Conservation (phyloP, 768 basidiomycete species). For the Solioccasus polychromus region DNA sequence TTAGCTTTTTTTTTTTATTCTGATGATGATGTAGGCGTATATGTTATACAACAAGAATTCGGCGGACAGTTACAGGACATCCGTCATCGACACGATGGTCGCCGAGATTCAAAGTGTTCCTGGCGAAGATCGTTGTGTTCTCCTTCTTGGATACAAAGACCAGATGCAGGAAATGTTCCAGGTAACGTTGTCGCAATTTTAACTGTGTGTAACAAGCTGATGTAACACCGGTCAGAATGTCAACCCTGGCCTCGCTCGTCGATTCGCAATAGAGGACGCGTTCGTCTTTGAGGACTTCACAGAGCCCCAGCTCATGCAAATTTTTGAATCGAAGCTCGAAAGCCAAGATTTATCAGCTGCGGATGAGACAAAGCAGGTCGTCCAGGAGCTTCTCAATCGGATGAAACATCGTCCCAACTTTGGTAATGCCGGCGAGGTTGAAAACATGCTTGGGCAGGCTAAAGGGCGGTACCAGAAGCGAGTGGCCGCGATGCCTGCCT, state of each 20-base stretch:
- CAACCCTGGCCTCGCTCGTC: slow-evolving; percentile 64
- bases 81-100: slow-evolving; percentile 73
- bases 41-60: slow-evolving; percentile 51
- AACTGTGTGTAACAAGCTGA: neutral
- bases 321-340: slow-evolving; percentile 56
- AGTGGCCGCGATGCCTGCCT: slow-evolving; percentile 25
- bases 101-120: slow-evolving; percentile 70
- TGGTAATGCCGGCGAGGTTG: slow-evolving; percentile 65
- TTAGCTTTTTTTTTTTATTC: neutral
- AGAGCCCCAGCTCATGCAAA: slow-evolving; percentile 47
- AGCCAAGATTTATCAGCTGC: slow-evolving; percentile 59
- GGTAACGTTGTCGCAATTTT: slow-evolving; percentile 32
- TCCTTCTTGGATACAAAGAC: slow-evolving; percentile 63
- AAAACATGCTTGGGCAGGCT: slow-evolving; percentile 55
- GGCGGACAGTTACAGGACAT: slow-evolving; percentile 56
- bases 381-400: slow-evolving; percentile 44
- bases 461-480: slow-evolving; percentile 49
- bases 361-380: slow-evolving; percentile 52
- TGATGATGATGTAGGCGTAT: slow-evolving; percentile 48
- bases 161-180: slow-evolving; percentile 76
- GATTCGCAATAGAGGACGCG: slow-evolving; percentile 67
- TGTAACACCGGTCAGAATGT: slow-evolving; percentile 50
- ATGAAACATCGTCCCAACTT: slow-evolving; percentile 52
- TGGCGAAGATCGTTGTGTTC: slow-evolving; percentile 68
- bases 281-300: slow-evolving; percentile 68